A percentile compares a stretch with the other conserved stretches of the same genome.
These are phyloP conservation scores for Suillus paluster DNA, from an alignment of 768 basidiomycete species.

Conservation along the genomic window DNA sequence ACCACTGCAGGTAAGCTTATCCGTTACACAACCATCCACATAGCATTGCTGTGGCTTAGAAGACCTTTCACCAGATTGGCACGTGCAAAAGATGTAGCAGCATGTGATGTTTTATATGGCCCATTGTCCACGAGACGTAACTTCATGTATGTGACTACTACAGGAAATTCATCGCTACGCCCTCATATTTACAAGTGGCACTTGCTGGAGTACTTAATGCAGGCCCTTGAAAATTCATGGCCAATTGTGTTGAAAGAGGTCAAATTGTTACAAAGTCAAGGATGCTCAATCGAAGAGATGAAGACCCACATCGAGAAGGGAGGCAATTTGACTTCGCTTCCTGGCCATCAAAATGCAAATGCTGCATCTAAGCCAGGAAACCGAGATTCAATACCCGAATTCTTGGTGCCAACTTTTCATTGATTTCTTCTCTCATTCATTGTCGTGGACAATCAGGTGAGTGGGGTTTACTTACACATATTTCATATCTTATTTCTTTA, in stretches of 20 bases:
- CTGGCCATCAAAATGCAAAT: background rate
- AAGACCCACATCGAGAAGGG: background rate
- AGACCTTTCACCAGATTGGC: background rate
- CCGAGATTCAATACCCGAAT: background rate
- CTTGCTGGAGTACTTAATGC: background rate
- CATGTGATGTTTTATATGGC: too few relatives aligned
- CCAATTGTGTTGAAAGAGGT: background rate
- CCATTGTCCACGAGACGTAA: background rate
- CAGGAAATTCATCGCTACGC: background rate
- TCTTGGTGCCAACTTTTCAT: background rate
- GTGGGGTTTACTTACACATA: background rate
- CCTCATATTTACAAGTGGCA: conserved; percentile 8
- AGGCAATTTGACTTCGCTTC: background rate
- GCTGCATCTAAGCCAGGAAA: too few relatives aligned
- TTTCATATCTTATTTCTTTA: conserved; percentile 24
- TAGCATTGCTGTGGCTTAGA: background rate
- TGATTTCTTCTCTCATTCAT: background rate
- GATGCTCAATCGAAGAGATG: background rate
- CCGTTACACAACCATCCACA: background rate
- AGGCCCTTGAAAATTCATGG: conserved; percentile 11
- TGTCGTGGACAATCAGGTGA: background rate
- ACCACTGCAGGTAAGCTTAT: conserved; percentile 1
- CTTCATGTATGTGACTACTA: background rate
- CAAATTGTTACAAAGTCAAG: background rate
- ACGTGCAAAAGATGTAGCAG: too few relatives aligned